Base-by-base conservation (phyloP, 208 protist genomes). In the Wallacemonas collosoma region DNA sequence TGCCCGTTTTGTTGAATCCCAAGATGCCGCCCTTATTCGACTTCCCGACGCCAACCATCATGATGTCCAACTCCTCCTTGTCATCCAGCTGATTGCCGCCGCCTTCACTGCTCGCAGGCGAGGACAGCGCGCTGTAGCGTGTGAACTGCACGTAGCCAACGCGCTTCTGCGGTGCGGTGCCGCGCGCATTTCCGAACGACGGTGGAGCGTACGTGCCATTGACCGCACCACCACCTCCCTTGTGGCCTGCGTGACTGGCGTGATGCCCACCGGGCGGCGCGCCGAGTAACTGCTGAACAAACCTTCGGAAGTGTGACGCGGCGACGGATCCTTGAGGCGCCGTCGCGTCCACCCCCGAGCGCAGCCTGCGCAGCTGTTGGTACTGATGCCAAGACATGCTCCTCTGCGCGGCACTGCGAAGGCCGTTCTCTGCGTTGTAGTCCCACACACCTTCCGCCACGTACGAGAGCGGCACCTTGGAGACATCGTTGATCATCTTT, bases 401-500 rank as follows among this genome's bases (percentile, higher is more conserved):
- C 3, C 38, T 4, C 8, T 65, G 60, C 45, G 41, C 11, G n/a
- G 41, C 60, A 17, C 60, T 65, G 60, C 60, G 60, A 4, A 65
- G 41, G n/a, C 60, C 60, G 9, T 8, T 4, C 60, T 65, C 60
- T 15, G 60, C 36, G 12, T 69, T 69, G 56, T 55, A 48, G 15
- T 51, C 41, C 81, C 83, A 89, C 55, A 71, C 70, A 5, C 87
- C 84, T n/a, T 80, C 71, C 1, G 63, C 68, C 7, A 88, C 69
- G 70, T 86, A 84, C 8, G 81, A 88, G 3, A 60, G 40, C 8
- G 79, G 83, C 15, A 88, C 73, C 67, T 80, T 82, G 38, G 81
- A 66, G n/a, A 80, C 68, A 50, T 89, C 83, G 2, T 75, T 81
- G 1, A 85, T 51, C 26, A 93, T 73, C 56, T 82, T 86, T 39